phyloP scores from a whole-genome alignment of 1,284 basidiomycete species.

The Trichosporon ovoides region DNA sequence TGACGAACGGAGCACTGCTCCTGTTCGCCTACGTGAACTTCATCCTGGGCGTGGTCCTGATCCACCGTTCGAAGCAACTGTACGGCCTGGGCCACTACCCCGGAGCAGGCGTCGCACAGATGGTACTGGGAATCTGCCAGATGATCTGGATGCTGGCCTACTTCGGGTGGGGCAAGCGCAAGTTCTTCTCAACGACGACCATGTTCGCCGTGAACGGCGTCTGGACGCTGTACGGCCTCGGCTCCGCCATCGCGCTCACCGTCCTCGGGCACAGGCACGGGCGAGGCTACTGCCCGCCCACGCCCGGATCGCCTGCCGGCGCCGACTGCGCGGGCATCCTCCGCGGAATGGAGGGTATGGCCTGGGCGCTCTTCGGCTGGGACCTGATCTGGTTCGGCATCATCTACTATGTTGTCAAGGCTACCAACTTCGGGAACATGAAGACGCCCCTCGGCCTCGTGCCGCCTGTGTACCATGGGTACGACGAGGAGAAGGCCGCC shows the following conservation, averaged over 20 bases:
- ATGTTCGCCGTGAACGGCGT: slow-evolving; percentile 19
- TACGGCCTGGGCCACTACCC: slow-evolving; percentile 19
- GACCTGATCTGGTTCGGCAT: slow-evolving; percentile 24
- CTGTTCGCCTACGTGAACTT: slow-evolving; percentile 16
- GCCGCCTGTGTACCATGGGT: not conserved
- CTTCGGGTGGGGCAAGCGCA: slow-evolving; percentile 10
- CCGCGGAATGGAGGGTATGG: slow-evolving; percentile 19
- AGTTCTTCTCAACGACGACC: slow-evolving; percentile 21
- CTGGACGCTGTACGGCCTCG: slow-evolving; percentile 26
- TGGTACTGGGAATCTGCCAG: slow-evolving; percentile 27
- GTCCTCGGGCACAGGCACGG: slow-evolving; percentile 14
- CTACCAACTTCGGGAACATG: not conserved
- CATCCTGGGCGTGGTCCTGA: slow-evolving; percentile 29
- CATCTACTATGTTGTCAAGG: not conserved
- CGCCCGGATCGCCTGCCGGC: slow-evolving; percentile 16
- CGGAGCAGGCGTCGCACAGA: slow-evolving; percentile 27
- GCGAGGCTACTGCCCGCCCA: not conserved
- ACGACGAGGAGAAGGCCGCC: not conserved
- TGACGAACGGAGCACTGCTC: not conserved
- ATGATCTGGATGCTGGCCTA: slow-evolving; percentile 20
- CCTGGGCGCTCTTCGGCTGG: slow-evolving; percentile 14
- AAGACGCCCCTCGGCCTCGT: not conserved
- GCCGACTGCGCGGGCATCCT: slow-evolving; percentile 31
- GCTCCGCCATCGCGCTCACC: slow-evolving; percentile 24
- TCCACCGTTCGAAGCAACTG: slow-evolving; percentile 18